These are phyloP conservation scores for Rhizopus arrhizus DNA, from an alignment of 371 early-diverging fungal species.

Conservation along the genomic window DNA sequence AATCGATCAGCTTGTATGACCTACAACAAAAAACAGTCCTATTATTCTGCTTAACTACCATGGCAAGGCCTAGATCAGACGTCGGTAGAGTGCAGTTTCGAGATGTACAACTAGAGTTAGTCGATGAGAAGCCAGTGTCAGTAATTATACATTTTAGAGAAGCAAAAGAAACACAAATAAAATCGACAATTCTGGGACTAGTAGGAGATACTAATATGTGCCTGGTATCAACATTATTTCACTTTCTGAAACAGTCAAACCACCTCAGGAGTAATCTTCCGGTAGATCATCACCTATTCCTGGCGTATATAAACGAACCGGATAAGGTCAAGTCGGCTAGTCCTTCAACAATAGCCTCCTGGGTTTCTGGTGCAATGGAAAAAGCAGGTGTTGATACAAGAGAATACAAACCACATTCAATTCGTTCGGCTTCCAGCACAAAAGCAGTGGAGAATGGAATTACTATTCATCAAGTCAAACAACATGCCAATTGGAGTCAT, in stretches of 20 bases:
- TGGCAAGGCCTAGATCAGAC: constrained; percentile 12
- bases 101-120: neutral
- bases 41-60: constrained; percentile 15
- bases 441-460: constrained; percentile 11
- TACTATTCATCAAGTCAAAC: neutral
- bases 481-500: constrained; percentile 13
- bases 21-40: constrained; percentile 14
- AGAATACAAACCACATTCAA: constrained; percentile 7
- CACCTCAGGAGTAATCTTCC: neutral
- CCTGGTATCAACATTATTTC: neutral
- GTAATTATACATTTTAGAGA: neutral
- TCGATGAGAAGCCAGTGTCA: neutral
- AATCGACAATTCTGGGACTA: neutral
- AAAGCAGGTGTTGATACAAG: constrained; percentile 5
- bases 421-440: constrained; percentile 15
- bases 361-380: constrained; percentile 7
- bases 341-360: constrained; percentile 5
- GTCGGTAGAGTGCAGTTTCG: constrained; percentile 5
- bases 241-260: neutral
- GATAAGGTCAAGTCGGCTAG: neutral
- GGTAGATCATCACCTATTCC: constrained; percentile 14
- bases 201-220: constrained; percentile 1
- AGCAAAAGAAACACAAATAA: constrained; percentile 16
- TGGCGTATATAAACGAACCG: constrained; percentile 10
- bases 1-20: neutral